Conservation (phyloP, 768 basidiomycete genomes). For the Asterophora parasitica region DNA sequence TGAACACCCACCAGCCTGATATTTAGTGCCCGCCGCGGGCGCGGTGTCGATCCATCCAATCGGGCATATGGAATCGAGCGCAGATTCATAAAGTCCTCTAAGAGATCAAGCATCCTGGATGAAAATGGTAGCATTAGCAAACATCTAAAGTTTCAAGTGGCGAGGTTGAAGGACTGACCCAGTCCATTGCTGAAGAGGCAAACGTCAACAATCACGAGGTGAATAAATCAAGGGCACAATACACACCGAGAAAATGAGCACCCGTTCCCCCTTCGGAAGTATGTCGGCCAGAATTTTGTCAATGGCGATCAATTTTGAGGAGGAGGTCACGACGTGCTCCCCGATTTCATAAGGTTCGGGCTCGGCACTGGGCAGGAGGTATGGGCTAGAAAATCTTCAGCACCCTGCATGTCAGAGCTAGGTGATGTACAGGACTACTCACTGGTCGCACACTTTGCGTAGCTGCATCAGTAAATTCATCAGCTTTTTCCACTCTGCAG, state of each 20-base stretch:
- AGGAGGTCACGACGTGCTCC: slow-evolving; percentile 52
- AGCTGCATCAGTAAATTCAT: slow-evolving; percentile 73
- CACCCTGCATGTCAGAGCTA: too few relatives aligned
- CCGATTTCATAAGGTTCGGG: slow-evolving; percentile 46
- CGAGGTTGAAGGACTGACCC: slow-evolving; percentile 24
- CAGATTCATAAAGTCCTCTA: slow-evolving; percentile 63
- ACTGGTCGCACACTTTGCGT: slow-evolving; percentile 69
- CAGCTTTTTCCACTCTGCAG: slow-evolving; percentile 47
- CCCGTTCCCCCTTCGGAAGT: slow-evolving; percentile 55
- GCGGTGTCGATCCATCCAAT: slow-evolving; percentile 49
- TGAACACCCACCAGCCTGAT: slow-evolving; percentile 44
- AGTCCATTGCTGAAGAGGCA: slow-evolving; percentile 51
- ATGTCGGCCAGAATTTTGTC: slow-evolving; percentile 56
- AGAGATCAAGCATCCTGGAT: slow-evolving; percentile 57
- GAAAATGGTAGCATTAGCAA: slow-evolving; percentile 1
- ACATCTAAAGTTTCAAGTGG: neutral
- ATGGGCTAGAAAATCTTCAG: slow-evolving; percentile 32
- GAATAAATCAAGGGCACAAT: neutral
- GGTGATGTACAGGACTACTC: slow-evolving; percentile 17
- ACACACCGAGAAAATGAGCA: slow-evolving; percentile 65
- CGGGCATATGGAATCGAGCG: slow-evolving; percentile 57
- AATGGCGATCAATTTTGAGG: slow-evolving; percentile 50
- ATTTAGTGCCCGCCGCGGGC: slow-evolving; percentile 52
- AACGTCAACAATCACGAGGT: neutral
- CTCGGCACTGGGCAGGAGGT: slow-evolving; percentile 43